A percentile compares a stretch with the other conserved stretches of the same genome.
phyloP scores from a whole-genome alignment of 768 basidiomycete genomes.

The Rhodotorula sphaerocarpa region DNA sequence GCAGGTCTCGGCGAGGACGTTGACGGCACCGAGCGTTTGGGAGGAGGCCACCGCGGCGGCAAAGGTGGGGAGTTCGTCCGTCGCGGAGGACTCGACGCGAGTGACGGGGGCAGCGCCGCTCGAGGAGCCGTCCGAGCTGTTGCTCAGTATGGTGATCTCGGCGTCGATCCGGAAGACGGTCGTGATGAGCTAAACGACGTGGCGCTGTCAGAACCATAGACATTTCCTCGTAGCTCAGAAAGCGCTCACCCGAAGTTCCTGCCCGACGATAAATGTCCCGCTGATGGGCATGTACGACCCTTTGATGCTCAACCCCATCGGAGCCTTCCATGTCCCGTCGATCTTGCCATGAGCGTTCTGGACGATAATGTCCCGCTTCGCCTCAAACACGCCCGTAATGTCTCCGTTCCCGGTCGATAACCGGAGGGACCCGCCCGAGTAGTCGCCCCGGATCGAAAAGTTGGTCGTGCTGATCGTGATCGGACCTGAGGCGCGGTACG shows the following conservation, averaged over 20 bases:
- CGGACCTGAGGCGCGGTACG: not conserved
- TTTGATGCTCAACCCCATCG: not conserved
- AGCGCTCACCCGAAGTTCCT: not conserved
- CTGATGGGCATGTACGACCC: not conserved
- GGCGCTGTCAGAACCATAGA: too few relatives aligned
- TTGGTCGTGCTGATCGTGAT: not conserved
- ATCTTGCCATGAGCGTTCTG: not conserved
- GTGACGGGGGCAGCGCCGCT: not conserved
- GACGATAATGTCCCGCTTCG: not conserved
- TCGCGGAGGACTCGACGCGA: not conserved
- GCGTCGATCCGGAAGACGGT: constrained; percentile 16
- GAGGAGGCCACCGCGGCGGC: not conserved
- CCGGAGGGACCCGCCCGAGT: not conserved
- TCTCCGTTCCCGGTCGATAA: not conserved
- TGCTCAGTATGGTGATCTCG: not conserved
- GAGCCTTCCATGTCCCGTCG: constrained; percentile 1
- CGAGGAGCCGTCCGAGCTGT: not conserved
- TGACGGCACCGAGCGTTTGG: not conserved
- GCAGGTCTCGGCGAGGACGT: not conserved
- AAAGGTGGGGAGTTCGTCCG: not conserved
- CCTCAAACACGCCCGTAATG: not conserved
- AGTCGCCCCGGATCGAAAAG: not conserved
- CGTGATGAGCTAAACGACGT: not conserved
- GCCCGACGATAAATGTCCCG: not conserved
- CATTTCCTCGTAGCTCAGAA: too few relatives aligned